These are phyloP conservation scores for Stevia rebaudiana DNA, from an alignment of 140 eudicot genomes.

Conservation along the genomic window DNA sequence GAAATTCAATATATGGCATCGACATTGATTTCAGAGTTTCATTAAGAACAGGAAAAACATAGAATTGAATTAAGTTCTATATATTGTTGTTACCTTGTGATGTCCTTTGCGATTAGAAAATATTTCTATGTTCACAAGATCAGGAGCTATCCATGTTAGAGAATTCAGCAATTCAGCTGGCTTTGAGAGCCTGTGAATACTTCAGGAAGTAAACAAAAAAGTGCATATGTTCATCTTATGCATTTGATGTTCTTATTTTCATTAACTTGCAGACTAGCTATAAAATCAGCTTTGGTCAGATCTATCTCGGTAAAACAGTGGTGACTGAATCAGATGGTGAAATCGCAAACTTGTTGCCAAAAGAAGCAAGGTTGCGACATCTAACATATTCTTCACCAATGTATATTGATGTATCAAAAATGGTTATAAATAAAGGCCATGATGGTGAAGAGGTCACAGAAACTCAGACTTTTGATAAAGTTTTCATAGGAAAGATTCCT, in stretches of 20 bases:
- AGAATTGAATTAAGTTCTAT: not conserved
- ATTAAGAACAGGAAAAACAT: not conserved
- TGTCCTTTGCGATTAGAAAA: not conserved
- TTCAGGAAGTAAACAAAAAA: not conserved
- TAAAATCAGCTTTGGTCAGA: slow-evolving; percentile 81
- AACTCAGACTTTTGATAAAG: slow-evolving; percentile 77
- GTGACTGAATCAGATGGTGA: slow-evolving; percentile 99
- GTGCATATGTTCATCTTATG: not conserved
- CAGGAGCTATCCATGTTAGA: not conserved
- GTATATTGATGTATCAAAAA: slow-evolving; percentile 76
- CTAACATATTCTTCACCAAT: slow-evolving; percentile 95
- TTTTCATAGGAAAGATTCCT: slow-evolving; percentile 95
- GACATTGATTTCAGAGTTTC: not conserved
- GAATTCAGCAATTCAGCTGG: not conserved
- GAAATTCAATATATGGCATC: not conserved
- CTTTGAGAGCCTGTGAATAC: not conserved
- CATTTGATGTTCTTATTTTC: slow-evolving; percentile 5
- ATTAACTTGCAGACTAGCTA: slow-evolving; percentile 64
- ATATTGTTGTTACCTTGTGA: not conserved
- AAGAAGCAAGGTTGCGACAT: slow-evolving; percentile 85
- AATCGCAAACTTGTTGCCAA: slow-evolving; percentile 81
- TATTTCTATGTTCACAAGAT: not conserved
- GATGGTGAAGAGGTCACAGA: slow-evolving; percentile 89
- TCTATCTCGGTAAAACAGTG: slow-evolving; percentile 88
- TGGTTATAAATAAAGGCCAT: slow-evolving; percentile 84